Conservation (phyloP, 768 basidiomycete genomes). For the Boletus rubroflammeus region DNA sequence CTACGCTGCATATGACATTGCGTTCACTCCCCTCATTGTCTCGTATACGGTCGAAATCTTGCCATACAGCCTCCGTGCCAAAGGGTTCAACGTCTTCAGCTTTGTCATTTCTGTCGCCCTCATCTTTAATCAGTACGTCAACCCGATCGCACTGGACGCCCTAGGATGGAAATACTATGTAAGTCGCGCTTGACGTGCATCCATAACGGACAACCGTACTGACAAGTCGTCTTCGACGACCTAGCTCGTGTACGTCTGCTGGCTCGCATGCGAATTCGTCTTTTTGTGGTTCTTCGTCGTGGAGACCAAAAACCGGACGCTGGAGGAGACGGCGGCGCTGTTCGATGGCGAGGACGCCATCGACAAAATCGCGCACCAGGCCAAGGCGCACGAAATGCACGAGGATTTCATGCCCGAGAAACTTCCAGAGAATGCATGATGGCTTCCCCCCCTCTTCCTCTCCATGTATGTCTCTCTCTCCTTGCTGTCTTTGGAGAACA, state of each 20-base stretch:
- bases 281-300: constrained; percentile 66
- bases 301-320: constrained; percentile 68
- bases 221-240: background rate
- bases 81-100: constrained; percentile 81
- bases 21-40: constrained; percentile 83
- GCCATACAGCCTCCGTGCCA: constrained; percentile 78
- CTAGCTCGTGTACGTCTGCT: constrained; percentile 65
- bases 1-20: constrained; percentile 75
- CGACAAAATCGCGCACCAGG: constrained; percentile 31
- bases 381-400: constrained; percentile 15
- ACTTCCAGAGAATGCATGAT: constrained; percentile 7
- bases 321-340: constrained; percentile 79
- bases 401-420: constrained; percentile 23
- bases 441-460: background rate
- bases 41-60: constrained; percentile 88
- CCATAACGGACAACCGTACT: background rate
- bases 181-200: constrained; percentile 14
- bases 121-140: constrained; percentile 88
- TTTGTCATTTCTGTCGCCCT: constrained; percentile 74
- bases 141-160: constrained; percentile 67
- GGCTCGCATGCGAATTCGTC: constrained; percentile 62
- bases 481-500: background rate
- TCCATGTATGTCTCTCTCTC: background rate
- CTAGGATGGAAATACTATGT: constrained; percentile 79
- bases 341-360: constrained; percentile 69